These are phyloP conservation scores for Helotiales sp. DNA, from an alignment of 2,329 filamentous ascomycete species.

Conservation along the genomic window DNA sequence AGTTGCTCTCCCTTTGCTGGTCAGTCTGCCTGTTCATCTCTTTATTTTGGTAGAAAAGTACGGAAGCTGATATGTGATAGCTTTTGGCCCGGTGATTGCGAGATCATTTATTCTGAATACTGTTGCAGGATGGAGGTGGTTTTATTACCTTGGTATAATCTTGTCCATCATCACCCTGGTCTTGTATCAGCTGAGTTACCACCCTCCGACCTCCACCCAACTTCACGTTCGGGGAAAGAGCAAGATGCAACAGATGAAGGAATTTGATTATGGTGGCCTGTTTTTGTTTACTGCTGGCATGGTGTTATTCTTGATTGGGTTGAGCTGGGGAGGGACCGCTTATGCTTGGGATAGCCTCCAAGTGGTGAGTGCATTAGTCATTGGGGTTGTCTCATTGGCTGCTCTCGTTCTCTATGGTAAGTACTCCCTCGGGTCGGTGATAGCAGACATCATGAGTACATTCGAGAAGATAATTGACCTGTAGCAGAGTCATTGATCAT, in stretches of 20 bases:
- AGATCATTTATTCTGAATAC: conserved; percentile 48
- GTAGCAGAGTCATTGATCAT: too few species aligned
- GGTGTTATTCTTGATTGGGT: conserved; percentile 44
- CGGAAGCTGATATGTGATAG: too few species aligned
- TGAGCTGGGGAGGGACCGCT: conserved; percentile 42
- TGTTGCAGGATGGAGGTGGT: conserved; percentile 47
- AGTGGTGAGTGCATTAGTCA: conserved; percentile 34
- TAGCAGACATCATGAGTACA: too few species aligned
- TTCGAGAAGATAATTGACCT: too few species aligned
- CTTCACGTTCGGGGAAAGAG: conserved; percentile 40
- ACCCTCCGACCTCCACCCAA: conserved; percentile 46
- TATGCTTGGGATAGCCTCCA: conserved; percentile 45
- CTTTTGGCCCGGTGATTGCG: too few species aligned
- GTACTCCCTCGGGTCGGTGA: too few species aligned
- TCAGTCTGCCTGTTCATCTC: too few species aligned
- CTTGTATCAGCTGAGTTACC: conserved; percentile 47
- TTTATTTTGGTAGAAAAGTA: too few species aligned
- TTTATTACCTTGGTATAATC: conserved; percentile 49
- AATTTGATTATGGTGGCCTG: conserved; percentile 48
- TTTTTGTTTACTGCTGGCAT: conserved; percentile 43
- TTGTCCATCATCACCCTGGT: conserved; percentile 41
- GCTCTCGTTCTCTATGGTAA: conserved; percentile 24
- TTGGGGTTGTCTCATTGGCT: conserved; percentile 18
- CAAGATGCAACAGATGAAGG: conserved; percentile 40
- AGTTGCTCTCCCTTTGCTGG: too few species aligned